Evolutionary conservation across 139 green algal genomes (phyloP), one percentile per base, ranked within the genome.

Genomic region (Ulvella scutata): DNA sequence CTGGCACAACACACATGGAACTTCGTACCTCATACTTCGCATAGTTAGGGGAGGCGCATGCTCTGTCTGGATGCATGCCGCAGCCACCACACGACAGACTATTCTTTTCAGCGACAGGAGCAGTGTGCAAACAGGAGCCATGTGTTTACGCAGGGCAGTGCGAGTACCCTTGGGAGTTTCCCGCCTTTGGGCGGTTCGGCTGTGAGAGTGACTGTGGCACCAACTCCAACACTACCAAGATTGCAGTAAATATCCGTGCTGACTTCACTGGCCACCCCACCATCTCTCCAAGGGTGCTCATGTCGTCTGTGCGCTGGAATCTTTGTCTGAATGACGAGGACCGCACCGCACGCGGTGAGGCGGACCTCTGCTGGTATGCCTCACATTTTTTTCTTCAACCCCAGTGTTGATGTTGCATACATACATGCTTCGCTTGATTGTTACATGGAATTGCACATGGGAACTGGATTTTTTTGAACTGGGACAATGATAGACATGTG

Each of bases 141-240:
- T n/a, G n/a, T n/a, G n/a, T n/a, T n/a, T n/a, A n/a, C n/a, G 51
- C 51, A 67, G 51, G 51, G 13, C 51, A 81, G 28, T 92, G 87
- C 75, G 82, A 90, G 75, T 83, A 77, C 75, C 87, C 87, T 20
- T 90, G 84, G 84, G 87, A 92, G 84, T 90, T 87, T 43, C 84
- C 87, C 7, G 80, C 87, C 4, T 92, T 79, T 76, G 87, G 87
- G 13, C 79, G 81, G 33, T 92, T 92, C 79, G 87, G 87, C 29
- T 92, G 87, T 77, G 77, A 73, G 38, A 82, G 82, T 79, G 87
- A 92, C 73, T 92, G 87, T 72, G 87, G 87, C 0, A 2, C 74
- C 17, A 85, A 89, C 62, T 59, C 76, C 37, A 88, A 90, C 79
- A 86, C 78, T 33, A 92, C 80, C 23, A 61, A 76, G 31, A 75